Evolutionary conservation across 2,329 filamentous ascomycete species (phyloP).

Genomic region (Sarocladium kiliense): DNA sequence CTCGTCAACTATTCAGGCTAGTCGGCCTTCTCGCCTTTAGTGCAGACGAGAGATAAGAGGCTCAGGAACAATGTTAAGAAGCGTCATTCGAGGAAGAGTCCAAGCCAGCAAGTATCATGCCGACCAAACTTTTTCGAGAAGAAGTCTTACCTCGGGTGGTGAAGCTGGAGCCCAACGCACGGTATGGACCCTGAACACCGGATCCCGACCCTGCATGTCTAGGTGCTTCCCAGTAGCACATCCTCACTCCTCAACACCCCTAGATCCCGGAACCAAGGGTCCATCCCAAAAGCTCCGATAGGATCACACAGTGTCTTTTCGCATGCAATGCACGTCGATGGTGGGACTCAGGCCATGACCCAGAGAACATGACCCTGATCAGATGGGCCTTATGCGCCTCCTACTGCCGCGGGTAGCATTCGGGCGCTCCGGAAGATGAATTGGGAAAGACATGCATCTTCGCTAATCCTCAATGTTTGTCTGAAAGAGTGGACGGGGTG

Average conservation of each 20-base stretch:
- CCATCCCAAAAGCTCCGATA: not conserved
- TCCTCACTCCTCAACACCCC: not conserved
- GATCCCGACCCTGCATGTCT: constrained; percentile 3
- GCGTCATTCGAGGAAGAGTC: no score
- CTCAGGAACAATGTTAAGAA: not conserved
- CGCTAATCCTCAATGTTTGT: not conserved
- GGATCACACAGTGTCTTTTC: not conserved
- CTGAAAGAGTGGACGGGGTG: not conserved
- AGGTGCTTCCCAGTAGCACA: not conserved
- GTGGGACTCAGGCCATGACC: not conserved
- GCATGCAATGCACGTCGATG: not conserved
- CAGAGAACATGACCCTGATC: not conserved
- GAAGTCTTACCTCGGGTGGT: not conserved
- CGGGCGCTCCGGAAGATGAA: not conserved
- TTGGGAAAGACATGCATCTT: not conserved
- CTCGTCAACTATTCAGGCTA: no score
- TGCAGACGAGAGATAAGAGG: no score
- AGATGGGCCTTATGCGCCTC: not conserved
- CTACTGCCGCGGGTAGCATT: not conserved
- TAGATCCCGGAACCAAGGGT: not conserved
- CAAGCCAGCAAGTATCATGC: no score
- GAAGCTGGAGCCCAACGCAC: not conserved
- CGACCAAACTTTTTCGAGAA: not conserved
- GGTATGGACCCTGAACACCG: not conserved
- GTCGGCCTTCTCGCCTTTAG: no score